Conservation (phyloP, 345 rosid genomes). For the Odontarrhena argentea region DNA sequence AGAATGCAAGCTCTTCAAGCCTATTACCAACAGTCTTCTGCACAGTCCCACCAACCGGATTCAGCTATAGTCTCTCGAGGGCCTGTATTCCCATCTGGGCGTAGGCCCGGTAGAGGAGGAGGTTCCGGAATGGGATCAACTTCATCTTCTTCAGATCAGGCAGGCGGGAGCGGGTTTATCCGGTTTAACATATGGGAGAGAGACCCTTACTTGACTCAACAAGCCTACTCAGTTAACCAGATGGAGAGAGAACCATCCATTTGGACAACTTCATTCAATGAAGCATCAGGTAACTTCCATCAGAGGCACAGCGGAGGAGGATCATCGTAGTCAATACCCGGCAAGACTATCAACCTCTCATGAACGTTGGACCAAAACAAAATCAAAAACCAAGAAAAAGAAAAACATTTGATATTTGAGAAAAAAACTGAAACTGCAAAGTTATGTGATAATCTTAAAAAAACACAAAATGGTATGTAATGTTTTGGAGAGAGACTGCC, state of each 20-base stretch:
- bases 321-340: conserved; percentile 44
- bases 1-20: conserved; percentile 94
- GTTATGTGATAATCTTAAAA: conserved; percentile 50
- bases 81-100: conserved; percentile 53
- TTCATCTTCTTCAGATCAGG: conserved; percentile 72
- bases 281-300: conserved; percentile 56
- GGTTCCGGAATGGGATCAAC: conserved; percentile 54
- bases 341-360: conserved; percentile 24
- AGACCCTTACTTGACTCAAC: conserved; percentile 52
- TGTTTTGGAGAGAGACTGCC: conserved; percentile 37
- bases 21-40: conserved; percentile 72
- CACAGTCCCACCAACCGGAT: conserved; percentile 51
- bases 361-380: conserved; percentile 26
- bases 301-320: conserved; percentile 73
- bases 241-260: conserved; percentile 57
- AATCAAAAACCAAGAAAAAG: not conserved
- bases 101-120: conserved; percentile 64
- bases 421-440: conserved; percentile 39
- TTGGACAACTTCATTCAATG: conserved; percentile 62
- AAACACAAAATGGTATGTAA: conserved; percentile 49
- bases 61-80: conserved; percentile 54
- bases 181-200: conserved; percentile 78
- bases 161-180: conserved; percentile 63
- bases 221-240: conserved; percentile 57
- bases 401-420: conserved; percentile 36